A percentile compares a stretch with the other conserved stretches of the same genome.
These are phyloP conservation scores for Paramyrothecium sp. DNA, from an alignment of 2,329 filamentous ascomycete species.

Conservation along the genomic window DNA sequence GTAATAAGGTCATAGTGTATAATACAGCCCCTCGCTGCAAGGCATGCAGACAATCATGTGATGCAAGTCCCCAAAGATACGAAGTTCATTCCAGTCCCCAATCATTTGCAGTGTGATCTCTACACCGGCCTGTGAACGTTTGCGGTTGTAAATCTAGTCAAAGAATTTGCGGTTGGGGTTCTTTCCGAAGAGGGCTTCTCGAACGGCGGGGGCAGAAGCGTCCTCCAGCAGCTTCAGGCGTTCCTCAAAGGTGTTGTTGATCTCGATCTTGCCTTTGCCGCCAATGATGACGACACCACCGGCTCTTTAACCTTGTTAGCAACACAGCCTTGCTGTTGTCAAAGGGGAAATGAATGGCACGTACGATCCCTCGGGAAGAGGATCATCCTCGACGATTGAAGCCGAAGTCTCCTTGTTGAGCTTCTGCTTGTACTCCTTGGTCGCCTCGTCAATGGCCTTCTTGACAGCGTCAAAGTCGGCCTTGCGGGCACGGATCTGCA, in stretches of 20 bases:
- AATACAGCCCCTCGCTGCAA: constrained; percentile 32
- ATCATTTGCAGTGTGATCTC: constrained; percentile 5
- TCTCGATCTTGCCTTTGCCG: constrained; percentile 88
- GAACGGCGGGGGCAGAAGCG: constrained; percentile 79
- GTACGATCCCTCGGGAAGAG: constrained; percentile 80
- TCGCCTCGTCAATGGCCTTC: constrained; percentile 74
- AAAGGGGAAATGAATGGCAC: constrained; percentile 32
- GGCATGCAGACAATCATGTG: constrained; percentile 21
- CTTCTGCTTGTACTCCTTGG: constrained; percentile 81
- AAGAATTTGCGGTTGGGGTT: constrained; percentile 96
- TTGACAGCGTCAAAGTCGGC: constrained; percentile 73
- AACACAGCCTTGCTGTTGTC: not conserved
- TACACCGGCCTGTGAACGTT: constrained; percentile 9
- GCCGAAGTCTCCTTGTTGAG: constrained; percentile 67
- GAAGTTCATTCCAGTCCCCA: constrained; percentile 11
- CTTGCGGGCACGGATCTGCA: constrained; percentile 74
- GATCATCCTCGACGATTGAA: constrained; percentile 74
- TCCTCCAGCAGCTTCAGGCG: constrained; percentile 82
- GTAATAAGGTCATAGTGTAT: constrained; percentile 14
- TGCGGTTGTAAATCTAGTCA: constrained; percentile 56
- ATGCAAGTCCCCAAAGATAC: constrained; percentile 19
- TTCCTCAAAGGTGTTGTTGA: constrained; percentile 97
- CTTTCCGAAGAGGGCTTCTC: constrained; percentile 85
- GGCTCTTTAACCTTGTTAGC: constrained; percentile 54
- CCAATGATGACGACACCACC: constrained; percentile 82